Percentiles rank a stretch among this genome's conserved stretches.
Conservation (phyloP, 441 rosid genomes). For the Macaranga tanarius region DNA sequence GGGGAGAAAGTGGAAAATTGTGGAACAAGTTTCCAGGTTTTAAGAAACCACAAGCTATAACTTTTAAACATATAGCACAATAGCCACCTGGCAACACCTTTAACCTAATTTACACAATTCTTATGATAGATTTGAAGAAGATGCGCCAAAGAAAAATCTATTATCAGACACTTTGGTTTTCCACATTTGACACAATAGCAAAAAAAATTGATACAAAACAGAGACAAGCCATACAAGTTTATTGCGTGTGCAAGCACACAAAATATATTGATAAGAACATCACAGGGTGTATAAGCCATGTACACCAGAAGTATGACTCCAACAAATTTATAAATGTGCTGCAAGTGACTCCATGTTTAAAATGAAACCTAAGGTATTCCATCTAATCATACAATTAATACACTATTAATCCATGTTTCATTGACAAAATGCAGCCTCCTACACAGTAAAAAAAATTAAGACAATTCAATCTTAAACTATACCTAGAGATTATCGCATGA, state of each 20-base stretch:
- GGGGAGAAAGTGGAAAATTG: neutral
- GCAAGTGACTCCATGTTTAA: slow-evolving; percentile 1
- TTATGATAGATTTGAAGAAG: slow-evolving; percentile 1
- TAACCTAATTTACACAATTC: neutral
- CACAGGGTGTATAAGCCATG: too few relatives aligned
- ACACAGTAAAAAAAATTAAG: too few relatives aligned
- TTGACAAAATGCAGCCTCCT: neutral
- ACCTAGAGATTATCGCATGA: neutral
- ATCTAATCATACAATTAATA: neutral
- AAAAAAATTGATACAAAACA: neutral
- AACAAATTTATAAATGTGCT: neutral
- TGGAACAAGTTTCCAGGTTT: neutral
- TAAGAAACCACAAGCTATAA: neutral
- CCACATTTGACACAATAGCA: neutral
- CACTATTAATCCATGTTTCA: neutral
- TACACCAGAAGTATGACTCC: neutral
- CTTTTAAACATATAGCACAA: neutral
- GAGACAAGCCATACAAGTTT: neutral
- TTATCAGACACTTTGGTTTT: neutral
- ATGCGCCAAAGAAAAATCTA: neutral
- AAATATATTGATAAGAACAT: neutral
- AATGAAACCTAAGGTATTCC: neutral
- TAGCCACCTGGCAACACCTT: neutral
- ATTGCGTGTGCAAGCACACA: neutral
- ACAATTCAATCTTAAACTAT: slow-evolving; percentile 3